Evolutionary conservation across 2,329 filamentous ascomycete species (phyloP).

Genomic region (Fusarium cicatricum): DNA sequence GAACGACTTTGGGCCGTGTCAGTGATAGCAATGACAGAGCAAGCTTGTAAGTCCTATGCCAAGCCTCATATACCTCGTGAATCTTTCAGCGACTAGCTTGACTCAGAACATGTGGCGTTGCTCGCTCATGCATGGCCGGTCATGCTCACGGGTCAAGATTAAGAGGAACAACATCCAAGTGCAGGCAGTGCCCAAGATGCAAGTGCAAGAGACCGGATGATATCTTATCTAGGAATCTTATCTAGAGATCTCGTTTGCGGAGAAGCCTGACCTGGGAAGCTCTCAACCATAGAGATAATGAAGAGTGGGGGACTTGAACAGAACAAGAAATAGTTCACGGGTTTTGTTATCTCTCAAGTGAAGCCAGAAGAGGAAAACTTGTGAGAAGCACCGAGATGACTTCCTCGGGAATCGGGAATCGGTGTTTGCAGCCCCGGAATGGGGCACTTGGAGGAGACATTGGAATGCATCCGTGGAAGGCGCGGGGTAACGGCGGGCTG

Average conservation of each 20-base stretch:
- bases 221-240: neutral
- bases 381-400: conserved; percentile 10
- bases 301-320: neutral
- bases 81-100: neutral
- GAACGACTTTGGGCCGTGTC: too few relatives aligned
- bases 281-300: neutral
- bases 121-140: conserved; percentile 1
- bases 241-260: neutral
- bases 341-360: neutral
- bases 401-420: conserved; percentile 28
- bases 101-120: neutral
- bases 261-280: neutral
- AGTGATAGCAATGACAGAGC: too few relatives aligned
- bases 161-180: neutral
- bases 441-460: neutral
- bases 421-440: conserved; percentile 16
- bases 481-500: conserved; percentile 12
- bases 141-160: neutral
- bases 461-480: neutral
- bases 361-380: conserved; percentile 13
- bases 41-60: neutral
- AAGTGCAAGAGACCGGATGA: neutral
- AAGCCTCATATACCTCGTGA: neutral
- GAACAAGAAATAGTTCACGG: too few relatives aligned
- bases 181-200: too few relatives aligned